Evolutionary conservation across 2,329 filamentous ascomycete genomes (phyloP).

Genomic region (Scolecobasidium constrictum): DNA sequence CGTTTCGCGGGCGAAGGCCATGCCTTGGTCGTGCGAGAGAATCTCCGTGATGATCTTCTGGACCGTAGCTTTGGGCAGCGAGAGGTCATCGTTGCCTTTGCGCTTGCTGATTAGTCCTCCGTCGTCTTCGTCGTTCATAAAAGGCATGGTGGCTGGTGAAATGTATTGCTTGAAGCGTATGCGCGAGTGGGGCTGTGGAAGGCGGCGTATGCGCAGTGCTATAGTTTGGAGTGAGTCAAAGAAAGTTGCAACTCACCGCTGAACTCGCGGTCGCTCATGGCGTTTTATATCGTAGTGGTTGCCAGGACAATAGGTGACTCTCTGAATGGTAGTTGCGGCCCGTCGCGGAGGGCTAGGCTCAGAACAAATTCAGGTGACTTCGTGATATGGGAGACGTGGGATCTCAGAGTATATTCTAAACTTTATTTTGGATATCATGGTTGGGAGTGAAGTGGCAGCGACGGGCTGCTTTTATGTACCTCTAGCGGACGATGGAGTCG

Average conservation of each 20-base stretch:
- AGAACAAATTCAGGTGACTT: too few relatives aligned
- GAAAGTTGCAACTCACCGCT: slow-evolving; percentile 17
- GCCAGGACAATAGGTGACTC: too few relatives aligned
- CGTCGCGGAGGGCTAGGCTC: too few relatives aligned
- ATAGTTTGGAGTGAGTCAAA: slow-evolving; percentile 1
- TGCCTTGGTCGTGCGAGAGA: slow-evolving; percentile 61
- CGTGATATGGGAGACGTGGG: too few relatives aligned
- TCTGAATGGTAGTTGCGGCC: too few relatives aligned
- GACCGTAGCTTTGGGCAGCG: slow-evolving; percentile 46
- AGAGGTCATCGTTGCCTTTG: slow-evolving; percentile 27
- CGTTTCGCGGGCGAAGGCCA: slow-evolving; percentile 89
- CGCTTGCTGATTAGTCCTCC: background rate
- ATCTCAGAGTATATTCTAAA: too few relatives aligned
- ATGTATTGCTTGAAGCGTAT: background rate
- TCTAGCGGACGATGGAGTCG: too few relatives aligned
- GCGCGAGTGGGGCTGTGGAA: background rate
- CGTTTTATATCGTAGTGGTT: too few relatives aligned
- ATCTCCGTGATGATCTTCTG: slow-evolving; percentile 91
- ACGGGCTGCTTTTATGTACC: too few relatives aligned
- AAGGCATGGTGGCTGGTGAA: background rate
- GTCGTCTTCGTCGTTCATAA: background rate
- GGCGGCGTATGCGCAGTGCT: background rate
- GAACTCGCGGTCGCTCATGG: slow-evolving; percentile 32
- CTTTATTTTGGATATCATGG: too few relatives aligned
- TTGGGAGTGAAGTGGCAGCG: too few relatives aligned